Percentiles rank a stretch among this genome's conserved stretches.
Conservation (phyloP, 2,329 filamentous ascomycete species). For the Elsinoe ampelina region DNA sequence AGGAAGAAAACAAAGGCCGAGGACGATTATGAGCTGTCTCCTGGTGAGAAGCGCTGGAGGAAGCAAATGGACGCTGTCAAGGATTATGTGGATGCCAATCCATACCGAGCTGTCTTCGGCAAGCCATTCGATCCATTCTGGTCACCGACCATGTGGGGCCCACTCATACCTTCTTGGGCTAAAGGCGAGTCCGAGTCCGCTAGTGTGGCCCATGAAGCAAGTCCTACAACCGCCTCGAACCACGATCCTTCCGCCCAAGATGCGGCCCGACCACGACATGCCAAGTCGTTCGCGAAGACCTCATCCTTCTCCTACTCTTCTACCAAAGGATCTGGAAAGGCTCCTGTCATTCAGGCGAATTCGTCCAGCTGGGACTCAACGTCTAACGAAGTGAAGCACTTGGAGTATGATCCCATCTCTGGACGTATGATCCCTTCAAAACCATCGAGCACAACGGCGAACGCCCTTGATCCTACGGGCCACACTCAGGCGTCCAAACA, state of each 20-base stretch:
- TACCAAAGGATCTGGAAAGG: slow-evolving; percentile 11
- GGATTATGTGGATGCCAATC: slow-evolving; percentile 31
- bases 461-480: not conserved
- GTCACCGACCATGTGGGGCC: slow-evolving; percentile 17
- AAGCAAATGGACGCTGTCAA: slow-evolving; percentile 26
- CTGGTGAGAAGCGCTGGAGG: slow-evolving; percentile 26
- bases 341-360: slow-evolving; percentile 13
- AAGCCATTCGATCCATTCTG: slow-evolving; percentile 30
- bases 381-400: slow-evolving; percentile 22
- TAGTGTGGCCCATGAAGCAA: not conserved
- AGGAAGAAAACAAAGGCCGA: slow-evolving; percentile 14
- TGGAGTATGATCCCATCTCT: slow-evolving; percentile 31
- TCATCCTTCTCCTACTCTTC: slow-evolving; percentile 14
- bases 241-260: too few relatives aligned
- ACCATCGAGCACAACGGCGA: not conserved
- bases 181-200: not conserved
- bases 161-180: slow-evolving; percentile 22
- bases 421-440: slow-evolving; percentile 26
- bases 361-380: slow-evolving; percentile 26
- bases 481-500: not conserved
- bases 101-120: slow-evolving; percentile 37
- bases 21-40: slow-evolving; percentile 23
- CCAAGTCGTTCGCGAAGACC: not conserved
- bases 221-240: not conserved
- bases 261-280: too few relatives aligned